phyloP scores from a whole-genome alignment of 2,329 filamentous ascomycete species.

The Dothidotthia symphoricarpi region DNA sequence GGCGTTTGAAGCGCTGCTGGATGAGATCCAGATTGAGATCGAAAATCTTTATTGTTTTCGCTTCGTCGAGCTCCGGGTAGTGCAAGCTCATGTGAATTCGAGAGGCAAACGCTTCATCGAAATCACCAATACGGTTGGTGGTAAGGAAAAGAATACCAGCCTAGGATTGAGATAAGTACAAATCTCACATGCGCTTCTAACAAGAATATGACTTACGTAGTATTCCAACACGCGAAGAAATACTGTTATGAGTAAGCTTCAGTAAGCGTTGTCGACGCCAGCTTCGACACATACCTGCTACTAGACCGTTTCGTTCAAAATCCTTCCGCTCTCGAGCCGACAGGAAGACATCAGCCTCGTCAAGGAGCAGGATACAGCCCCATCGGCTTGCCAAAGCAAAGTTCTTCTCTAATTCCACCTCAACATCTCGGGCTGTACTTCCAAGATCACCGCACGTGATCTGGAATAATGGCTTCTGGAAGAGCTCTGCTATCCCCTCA shows the following conservation, averaged over 20 bases:
- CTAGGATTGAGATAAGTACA: no score
- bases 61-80: slow-evolving; percentile 48
- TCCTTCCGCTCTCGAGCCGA: slow-evolving; percentile 48
- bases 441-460: slow-evolving; percentile 1
- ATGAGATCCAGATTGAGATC: no score
- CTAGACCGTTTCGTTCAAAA: slow-evolving; percentile 34
- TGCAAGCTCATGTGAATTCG: slow-evolving; percentile 78
- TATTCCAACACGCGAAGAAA: slow-evolving; percentile 42
- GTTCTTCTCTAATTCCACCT: slow-evolving; percentile 10
- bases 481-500: not conserved
- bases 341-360: slow-evolving; percentile 52
- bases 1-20: no score
- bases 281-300: slow-evolving; percentile 12
- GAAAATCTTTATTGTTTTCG: no score
- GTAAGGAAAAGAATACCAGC: slow-evolving; percentile 45
- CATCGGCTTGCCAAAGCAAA: slow-evolving; percentile 38
- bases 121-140: slow-evolving; percentile 50
- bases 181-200: no score
- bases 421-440: slow-evolving; percentile 15
- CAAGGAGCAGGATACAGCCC: slow-evolving; percentile 49
- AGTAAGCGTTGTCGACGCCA: not conserved
- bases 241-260: slow-evolving; percentile 8
- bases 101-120: slow-evolving; percentile 84
- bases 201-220: no score
- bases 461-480: slow-evolving; percentile 2